Evolutionary conservation across 495 filamentous ascomycete species (phyloP).

Genomic region (Schizothecium vesticola): DNA sequence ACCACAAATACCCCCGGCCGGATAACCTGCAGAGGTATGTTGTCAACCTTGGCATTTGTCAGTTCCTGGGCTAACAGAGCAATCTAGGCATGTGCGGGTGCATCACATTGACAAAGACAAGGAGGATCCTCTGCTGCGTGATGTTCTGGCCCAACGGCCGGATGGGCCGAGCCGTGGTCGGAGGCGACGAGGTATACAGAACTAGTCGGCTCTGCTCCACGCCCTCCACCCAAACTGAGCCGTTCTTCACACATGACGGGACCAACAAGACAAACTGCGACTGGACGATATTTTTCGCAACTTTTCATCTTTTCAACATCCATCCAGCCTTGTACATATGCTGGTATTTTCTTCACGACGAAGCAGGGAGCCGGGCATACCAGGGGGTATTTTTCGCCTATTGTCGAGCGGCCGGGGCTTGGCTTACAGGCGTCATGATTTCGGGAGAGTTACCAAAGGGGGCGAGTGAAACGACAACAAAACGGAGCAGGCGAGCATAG

Average conservation of each 20-base stretch:
- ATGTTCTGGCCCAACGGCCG: conserved; percentile 75
- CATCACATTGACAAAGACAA: conserved; percentile 84
- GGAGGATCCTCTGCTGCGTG: conserved; percentile 72
- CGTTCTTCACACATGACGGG: not conserved
- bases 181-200: conserved; percentile 54
- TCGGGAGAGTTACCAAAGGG: not conserved
- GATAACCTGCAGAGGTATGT: conserved; percentile 94
- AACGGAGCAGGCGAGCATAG: not conserved
- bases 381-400: not conserved
- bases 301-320: not conserved
- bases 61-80: not conserved
- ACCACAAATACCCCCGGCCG: conserved; percentile 94
- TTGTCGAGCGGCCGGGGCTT: not conserved
- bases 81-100: conserved; percentile 72
- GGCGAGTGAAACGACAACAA: not conserved
- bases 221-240: not conserved
- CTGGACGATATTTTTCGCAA: not conserved
- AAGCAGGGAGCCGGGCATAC: not conserved
- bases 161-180: conserved; percentile 81
- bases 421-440: not conserved
- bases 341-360: not conserved
- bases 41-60: not conserved
- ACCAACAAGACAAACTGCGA: not conserved
- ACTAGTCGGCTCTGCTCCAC: not conserved
- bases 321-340: not conserved